Evolutionary conservation across 2,329 filamentous ascomycete genomes (phyloP), one percentile per base, ranked within the genome.

Genomic region (Neoascochyta sp.): DNA sequence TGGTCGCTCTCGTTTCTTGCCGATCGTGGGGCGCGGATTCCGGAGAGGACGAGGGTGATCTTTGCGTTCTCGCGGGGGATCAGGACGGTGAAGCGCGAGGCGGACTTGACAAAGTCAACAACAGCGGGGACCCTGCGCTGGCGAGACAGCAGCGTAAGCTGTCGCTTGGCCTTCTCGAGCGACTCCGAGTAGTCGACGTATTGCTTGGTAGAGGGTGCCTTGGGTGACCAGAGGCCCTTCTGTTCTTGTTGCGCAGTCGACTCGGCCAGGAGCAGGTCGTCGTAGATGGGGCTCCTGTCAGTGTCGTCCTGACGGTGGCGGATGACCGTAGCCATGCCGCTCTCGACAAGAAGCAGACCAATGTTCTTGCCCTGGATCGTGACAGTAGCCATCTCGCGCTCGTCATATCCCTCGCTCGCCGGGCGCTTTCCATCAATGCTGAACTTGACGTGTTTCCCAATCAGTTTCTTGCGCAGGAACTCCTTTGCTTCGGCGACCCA

Each of bases 61-160:
- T 95, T 96, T 57, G 90, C 81, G 53, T 87, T 88, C 60, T 98
- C 92, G 19, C 89, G 83, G 25, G 92, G 90, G 27, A 98, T 80
- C 7, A 98, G 71, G 19, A 98, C 74, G 15, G 87, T 94, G 65
- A 96, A 98, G 47, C 92, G 80, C 22, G 89, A 94, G 16, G 86
- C 92, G n/a, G 88, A 86, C 68, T 96, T 95, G 71, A 94, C 92
- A 63, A 93, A 98, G 64, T 98, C 92, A 22, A 98, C 88, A 48
- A 98, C 75, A 8, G 85, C 92, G 6, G 92, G 88, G 3, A 96
- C 82, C 64, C 86, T 90, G 73, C 87, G 90, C 63, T 95, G 89
- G 31, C 90, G 80, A 40, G 92, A 86, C 17, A 98, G 75, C 13
- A 87, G 81, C 8, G 86, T 84, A 20, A 94, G 75, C 63, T 95